Evolutionary conservation across 2,329 filamentous ascomycete genomes (phyloP).

Genomic region (Fusarium sp.): DNA sequence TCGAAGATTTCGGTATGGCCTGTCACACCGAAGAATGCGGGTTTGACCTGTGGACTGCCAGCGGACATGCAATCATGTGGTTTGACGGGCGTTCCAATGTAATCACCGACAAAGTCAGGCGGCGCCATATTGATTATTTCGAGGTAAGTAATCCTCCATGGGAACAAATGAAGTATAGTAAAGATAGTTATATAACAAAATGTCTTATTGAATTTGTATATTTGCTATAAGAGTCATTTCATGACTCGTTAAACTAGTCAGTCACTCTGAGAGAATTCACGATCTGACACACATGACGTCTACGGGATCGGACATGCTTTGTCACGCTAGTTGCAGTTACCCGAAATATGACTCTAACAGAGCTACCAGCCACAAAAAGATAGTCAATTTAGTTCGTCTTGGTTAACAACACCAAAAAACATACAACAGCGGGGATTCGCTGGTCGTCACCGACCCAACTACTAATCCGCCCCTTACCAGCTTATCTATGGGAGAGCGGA

Average conservation of each 20-base stretch:
- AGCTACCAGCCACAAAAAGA: neutral
- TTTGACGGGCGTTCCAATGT: neutral
- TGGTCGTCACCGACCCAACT: too few species aligned
- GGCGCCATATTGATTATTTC: neutral
- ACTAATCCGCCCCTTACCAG: too few species aligned
- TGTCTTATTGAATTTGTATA: too few species aligned
- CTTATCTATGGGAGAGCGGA: too few species aligned
- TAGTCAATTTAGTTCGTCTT: neutral
- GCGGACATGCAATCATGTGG: neutral
- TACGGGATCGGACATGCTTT: neutral
- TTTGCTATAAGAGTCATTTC: too few species aligned
- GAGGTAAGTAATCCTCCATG: neutral
- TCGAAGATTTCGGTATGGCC: constrained; percentile 7
- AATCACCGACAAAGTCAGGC: neutral
- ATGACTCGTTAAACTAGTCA: too few species aligned
- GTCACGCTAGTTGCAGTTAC: neutral
- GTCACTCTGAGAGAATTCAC: neutral
- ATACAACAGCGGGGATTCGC: neutral
- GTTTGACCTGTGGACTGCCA: neutral
- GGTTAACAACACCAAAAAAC: neutral
- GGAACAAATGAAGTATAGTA: accelerated
- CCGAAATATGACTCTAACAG: neutral
- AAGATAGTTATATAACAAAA: too few species aligned
- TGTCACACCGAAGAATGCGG: constrained; percentile 9
- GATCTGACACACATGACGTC: neutral